phyloP scores from a whole-genome alignment of 2,329 filamentous ascomycete genomes.

The Colletotrichum lini region DNA sequence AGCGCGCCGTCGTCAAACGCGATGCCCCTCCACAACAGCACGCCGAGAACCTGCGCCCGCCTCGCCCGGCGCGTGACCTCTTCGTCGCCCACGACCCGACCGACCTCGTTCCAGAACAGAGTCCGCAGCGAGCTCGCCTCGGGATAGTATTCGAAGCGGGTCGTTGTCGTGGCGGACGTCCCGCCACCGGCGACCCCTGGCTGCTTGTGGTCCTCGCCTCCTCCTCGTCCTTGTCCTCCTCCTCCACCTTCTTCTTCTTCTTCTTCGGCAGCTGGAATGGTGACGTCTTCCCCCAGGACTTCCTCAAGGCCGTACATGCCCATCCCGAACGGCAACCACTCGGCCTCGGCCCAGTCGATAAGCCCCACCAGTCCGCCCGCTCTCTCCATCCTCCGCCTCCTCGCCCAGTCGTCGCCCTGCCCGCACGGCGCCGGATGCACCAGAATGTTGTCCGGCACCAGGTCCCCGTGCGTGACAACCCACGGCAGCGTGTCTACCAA shows the following conservation, averaged over 20 bases:
- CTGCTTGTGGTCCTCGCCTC: no score
- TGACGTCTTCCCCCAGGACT: slow-evolving; percentile 64
- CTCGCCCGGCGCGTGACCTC: slow-evolving; percentile 52
- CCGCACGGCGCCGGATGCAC: slow-evolving; percentile 53
- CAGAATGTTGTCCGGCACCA: slow-evolving; percentile 71
- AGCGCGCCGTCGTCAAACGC: slow-evolving; percentile 74
- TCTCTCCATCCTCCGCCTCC: slow-evolving; percentile 3
- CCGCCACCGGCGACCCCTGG: not conserved
- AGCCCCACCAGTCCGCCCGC: slow-evolving; percentile 65
- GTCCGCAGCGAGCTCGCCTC: slow-evolving; percentile 59
- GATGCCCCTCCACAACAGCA: slow-evolving; percentile 75
- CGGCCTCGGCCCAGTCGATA: slow-evolving; percentile 76
- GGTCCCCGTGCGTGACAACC: slow-evolving; percentile 73
- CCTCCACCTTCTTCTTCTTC: no score
- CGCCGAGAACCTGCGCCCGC: slow-evolving; percentile 64
- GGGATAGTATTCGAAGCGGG: slow-evolving; percentile 61
- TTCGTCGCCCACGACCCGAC: slow-evolving; percentile 50
- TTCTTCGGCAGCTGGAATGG: not conserved
- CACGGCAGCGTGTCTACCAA: slow-evolving; percentile 64
- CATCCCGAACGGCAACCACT: slow-evolving; percentile 72
- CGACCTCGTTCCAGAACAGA: slow-evolving; percentile 65
- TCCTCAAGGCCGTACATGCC: slow-evolving; percentile 74
- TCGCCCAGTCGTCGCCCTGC: not conserved
- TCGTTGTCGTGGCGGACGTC: not conserved
- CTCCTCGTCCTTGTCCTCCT: no score